Conservation (phyloP, 2,329 filamentous ascomycete species). For the Microdochium paspali region DNA sequence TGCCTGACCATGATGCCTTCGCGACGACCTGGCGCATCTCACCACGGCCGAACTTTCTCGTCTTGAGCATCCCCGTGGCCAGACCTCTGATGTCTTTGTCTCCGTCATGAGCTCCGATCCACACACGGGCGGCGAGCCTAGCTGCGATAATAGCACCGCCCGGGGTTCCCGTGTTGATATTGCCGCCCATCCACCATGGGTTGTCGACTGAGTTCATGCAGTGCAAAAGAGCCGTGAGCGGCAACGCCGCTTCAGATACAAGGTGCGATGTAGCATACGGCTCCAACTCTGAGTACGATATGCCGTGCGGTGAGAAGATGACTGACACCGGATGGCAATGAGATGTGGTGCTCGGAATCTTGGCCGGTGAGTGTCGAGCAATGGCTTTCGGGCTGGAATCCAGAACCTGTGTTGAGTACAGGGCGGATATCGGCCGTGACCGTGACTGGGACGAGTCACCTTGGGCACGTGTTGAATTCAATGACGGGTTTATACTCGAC, state of each 20-base stretch:
- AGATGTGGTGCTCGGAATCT: constrained; percentile 14
- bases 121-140: constrained; percentile 41
- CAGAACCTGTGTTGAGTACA: neutral
- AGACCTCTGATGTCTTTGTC: constrained; percentile 46
- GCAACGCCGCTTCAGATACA: constrained; percentile 44
- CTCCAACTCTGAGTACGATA: constrained; percentile 40
- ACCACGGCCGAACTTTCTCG: constrained; percentile 29
- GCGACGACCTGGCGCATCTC: constrained; percentile 30
- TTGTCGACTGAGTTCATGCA: constrained; percentile 50
- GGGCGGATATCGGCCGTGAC: neutral
- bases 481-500: constrained; percentile 19
- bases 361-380: constrained; percentile 20
- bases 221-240: constrained; percentile 55
- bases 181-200: constrained; percentile 53
- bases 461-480: constrained; percentile 6
- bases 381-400: constrained; percentile 4
- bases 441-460: neutral
- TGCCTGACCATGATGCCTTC: constrained; percentile 9
- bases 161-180: constrained; percentile 45
- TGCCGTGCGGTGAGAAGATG: constrained; percentile 57
- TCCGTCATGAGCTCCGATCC: constrained; percentile 54
- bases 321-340: constrained; percentile 39
- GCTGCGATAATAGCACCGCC: constrained; percentile 47
- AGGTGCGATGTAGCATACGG: constrained; percentile 50
- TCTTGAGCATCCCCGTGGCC: constrained; percentile 39